Evolutionary conservation across 768 basidiomycete species (phyloP), one percentile per base, ranked within the genome.

Genomic region (Coprinopsis sp.): DNA sequence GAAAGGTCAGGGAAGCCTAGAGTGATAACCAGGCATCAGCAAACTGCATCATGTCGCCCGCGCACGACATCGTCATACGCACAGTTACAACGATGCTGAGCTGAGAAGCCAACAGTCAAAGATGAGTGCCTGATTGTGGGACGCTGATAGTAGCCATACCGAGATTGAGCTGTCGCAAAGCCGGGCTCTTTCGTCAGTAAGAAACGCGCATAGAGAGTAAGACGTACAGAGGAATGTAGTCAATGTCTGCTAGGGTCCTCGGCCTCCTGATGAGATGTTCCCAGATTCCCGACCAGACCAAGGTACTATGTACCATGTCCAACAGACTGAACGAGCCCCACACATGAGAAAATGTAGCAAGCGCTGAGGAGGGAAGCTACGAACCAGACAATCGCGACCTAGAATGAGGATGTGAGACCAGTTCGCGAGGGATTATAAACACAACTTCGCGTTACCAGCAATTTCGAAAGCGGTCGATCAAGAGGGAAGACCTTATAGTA

Each of bases 211-310:
- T 28, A 28, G n/a, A 31, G 21, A 16, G 19, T 18, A 24, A 23
- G 16, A 49, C 48, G 25, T 36, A 49, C 48, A 44, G 41, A 36
- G 48, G 48, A 16, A 49, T 49, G 42, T 37, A 49, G 34, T 49
- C 48, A 42, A 36, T 33, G 23, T 49, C n/a, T 2, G 19, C 41
- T 33, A 49, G 22, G 3, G 48, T 49, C 23, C 41, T 36, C 37
- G 22, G 33, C 25, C 42, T 11, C 7, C 6, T 14, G 24, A 49
- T 44, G 33, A 49, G 29, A 28, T 49, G 42, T 11, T 37, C 48
- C 48, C 48, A 49, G n/a, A 49, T 37, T 3, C 41, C 48, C 6
- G 25, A 11, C 48, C 48, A 49, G 8, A 49, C 48, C 48, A 49
- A 44, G 14, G 22, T 34, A 30, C 33, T 49, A 31, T 49, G 48